Base-by-base conservation (phyloP, 805 yeast species). In the Myxozyma mucilagina region DNA sequence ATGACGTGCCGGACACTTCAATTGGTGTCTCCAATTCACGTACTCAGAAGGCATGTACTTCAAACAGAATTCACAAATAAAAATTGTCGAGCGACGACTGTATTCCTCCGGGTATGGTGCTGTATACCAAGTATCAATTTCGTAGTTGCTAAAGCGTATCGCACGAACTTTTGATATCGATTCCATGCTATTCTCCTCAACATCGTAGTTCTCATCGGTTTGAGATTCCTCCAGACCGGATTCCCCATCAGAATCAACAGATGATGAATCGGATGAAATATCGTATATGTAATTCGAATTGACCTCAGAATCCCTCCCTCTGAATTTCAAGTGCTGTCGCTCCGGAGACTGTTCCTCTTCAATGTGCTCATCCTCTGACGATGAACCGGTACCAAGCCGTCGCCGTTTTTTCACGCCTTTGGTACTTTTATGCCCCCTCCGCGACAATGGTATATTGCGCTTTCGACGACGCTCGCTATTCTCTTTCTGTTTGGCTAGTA, bases 41-140 rank as follows among this genome's bases (percentile, higher is more conserved):
- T 81, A 85, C 14, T 87, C 85, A 0, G 91, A 85, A 42, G 80
- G 80, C 84, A 85, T 85, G 71, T 90, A 92, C 74, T 87, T 86
- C 60, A 93, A 74, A 71, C 98, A 94, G 68, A 80, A 84, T 66
- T 90, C 94, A 74, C 98, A 94, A 14, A 93, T 81, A 69, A 85
- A 86, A 49, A 94, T 75, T 1, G 85, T 80, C 45, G 78, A 77
- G 49, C 84, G 82, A 35, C 79, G 80, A 45, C 89, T 83, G 69
- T 85, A 89, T 69, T 89, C 94, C 62, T 88, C 91, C 0, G 98
- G 97, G 71, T 89, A 94, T 1, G 98, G 98, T 0, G 97, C 86
- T 2, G 89, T 83, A 73, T 89, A 92, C 97, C 97, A 90, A 0
- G 97, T 89, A 62, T 87, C 88, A 32, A 94, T 89, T 71, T 87